Evolutionary conservation across 176 grass and related monocot species (phyloP), one percentile per base, ranked within the genome.

Genomic region (Triticum turgidum): DNA sequence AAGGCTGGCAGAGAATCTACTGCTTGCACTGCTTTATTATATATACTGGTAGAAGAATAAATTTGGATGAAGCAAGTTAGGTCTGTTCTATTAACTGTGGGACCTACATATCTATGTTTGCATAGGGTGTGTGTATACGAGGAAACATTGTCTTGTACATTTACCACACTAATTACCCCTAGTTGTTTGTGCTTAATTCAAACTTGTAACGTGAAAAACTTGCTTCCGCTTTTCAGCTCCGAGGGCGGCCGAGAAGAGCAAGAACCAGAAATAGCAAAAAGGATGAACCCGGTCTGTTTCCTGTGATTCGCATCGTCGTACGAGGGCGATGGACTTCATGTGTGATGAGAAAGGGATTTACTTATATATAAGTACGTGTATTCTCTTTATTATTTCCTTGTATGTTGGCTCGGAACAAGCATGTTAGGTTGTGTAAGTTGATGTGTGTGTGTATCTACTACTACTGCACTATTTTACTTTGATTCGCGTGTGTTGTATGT

Each of bases 191-290:
- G 2, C 21, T 44, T 29, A 58, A 47, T 79, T 80, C 11, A 35
- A 37, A 38, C 44, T 15, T 78, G 32, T 29, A 79, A 82, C 24
- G 39, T 9, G 15, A 83, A 3, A 56, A 56, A 80, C 35, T 10
- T 78, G 22, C 6, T 73, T 42, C 39, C 3, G 1, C 18, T 75
- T 86, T 90, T 77, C 85, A 91, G 89, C 75, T 84, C 89, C 89
- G 25, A 87, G 89, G 56, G 35, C 44, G 34, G 29, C 67, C 0
- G 89, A 87, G 44, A 91, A 87, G 80, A 61, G 25, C 80, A 90
- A 80, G 35, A 61, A 68, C 9, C 34, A 12, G 52, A 91, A 67
- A 37, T 84, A 80, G 85, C 7, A 41, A 41, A 32, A 69, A 65
- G 3, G 54, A 79, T 58, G 64, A 64, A 45, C 66, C 49, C 5